These are phyloP conservation scores for Pythium phragmitis DNA, from an alignment of 352 stramenopile species.

Conservation along the genomic window DNA sequence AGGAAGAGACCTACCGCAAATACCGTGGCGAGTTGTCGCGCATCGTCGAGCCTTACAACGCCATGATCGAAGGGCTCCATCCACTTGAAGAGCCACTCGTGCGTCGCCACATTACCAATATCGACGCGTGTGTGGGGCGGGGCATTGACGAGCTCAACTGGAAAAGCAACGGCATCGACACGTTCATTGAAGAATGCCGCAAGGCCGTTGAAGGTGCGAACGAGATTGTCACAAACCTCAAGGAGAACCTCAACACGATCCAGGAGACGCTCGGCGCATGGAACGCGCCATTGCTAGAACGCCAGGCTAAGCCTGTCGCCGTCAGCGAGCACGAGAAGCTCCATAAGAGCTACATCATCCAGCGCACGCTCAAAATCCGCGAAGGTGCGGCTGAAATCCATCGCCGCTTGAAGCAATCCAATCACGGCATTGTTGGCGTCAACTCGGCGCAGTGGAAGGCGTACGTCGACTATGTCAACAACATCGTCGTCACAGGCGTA, in stretches of 20 bases:
- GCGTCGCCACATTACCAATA: slow-evolving; percentile 94
- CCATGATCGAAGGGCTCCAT: slow-evolving; percentile 95
- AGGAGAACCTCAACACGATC: slow-evolving; percentile 95
- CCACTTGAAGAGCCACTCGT: slow-evolving; percentile 96
- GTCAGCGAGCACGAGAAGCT: slow-evolving; percentile 96
- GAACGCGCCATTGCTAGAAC: slow-evolving; percentile 93
- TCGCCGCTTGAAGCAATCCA: slow-evolving; percentile 94
- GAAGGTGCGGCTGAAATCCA: slow-evolving; percentile 96
- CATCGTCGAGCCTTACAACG: slow-evolving; percentile 98
- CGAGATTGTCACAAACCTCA: slow-evolving; percentile 94
- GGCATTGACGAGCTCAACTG: slow-evolving; percentile 96
- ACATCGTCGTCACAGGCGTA: slow-evolving; percentile 95
- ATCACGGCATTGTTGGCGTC: slow-evolving; percentile 92
- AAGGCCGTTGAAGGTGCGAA: slow-evolving; percentile 87
- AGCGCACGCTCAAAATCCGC: slow-evolving; percentile 94
- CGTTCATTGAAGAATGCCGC: slow-evolving; percentile 93
- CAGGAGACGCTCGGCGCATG: slow-evolving; percentile 92
- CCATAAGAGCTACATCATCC: slow-evolving; percentile 92
- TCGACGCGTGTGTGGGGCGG: slow-evolving; percentile 92
- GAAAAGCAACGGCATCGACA: slow-evolving; percentile 91
- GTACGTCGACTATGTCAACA: slow-evolving; percentile 98
- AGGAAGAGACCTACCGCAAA: slow-evolving; percentile 95
- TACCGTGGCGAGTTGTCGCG: slow-evolving; percentile 97
- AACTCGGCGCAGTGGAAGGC: slow-evolving; percentile 96
- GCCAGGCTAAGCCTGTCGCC: slow-evolving; percentile 94